Base-by-base conservation (phyloP, 106 monocot species). In the Platanthera zijinensis region DNA sequence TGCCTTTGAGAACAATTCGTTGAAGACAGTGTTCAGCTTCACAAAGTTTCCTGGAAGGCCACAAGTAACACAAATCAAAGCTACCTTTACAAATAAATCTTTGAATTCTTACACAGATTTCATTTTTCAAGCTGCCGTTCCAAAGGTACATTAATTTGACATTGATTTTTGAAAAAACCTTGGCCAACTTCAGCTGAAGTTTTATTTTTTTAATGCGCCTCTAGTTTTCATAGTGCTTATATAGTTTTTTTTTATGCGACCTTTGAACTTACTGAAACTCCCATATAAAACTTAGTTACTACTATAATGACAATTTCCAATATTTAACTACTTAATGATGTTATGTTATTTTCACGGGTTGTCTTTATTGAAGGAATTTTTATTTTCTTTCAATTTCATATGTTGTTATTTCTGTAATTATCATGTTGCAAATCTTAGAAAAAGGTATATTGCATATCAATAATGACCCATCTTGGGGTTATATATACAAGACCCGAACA, bases 61-160 rank as follows among this genome's bases (percentile, higher is more conserved):
- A 28, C 86, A 96, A 83, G 77, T 75, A 48, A 93, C 96, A 17
- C 59, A 75, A 9, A 87, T 96, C 59, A 64, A 87, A 48, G 91
- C 96, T 61, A 89, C 80, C 48, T 96, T 93, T 79, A 84, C 77
- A 72, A 96, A 96, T 84, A 59, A 89, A 77, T 86, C 93, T 62
- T 80, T 84, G 13, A 84, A 79, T 80, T 69, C 76, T 7, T 93
- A 84, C 56, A 89, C 93, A 61, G 81, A 91, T 89, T 96, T 96
- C 73, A 73, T 96, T 77, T 96, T 96, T 82, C 96, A 96, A 78
- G 96, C 96, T 62, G 96, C 96, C 56, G 96, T 96, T 57, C 96
- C 96, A 56, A 96, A 96, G 90, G 96, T 96, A 89, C 64, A 10
- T 66, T n/a, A 66, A 66, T 30, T 21, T 25, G 17, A 30, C 7